Evolutionary conservation across 108 stramenopile species (phyloP).

Genomic region (Tribonema minus): DNA sequence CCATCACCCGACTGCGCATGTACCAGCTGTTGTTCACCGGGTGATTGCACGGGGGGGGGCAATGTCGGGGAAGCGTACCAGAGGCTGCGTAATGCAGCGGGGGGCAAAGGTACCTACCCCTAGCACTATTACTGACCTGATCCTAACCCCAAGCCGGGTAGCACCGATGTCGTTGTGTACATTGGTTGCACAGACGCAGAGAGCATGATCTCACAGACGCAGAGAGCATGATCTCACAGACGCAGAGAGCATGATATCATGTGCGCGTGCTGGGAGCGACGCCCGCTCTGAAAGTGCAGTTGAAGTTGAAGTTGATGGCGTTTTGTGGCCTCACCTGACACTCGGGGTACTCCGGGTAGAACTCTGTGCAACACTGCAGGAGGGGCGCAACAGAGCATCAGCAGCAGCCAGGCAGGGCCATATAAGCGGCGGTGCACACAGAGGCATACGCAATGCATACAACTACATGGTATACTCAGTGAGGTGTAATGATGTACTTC

Average conservation of each 20-base stretch:
- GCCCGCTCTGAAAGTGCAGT: not conserved
- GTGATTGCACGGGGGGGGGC: no score
- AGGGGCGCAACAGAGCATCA: not conserved
- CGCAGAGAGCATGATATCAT: not conserved
- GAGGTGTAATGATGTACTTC: no score
- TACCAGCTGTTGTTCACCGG: no score
- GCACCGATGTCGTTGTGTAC: not conserved
- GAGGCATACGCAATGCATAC: no score
- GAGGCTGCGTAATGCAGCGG: no score
- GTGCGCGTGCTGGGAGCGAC: not conserved
- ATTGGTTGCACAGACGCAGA: not conserved
- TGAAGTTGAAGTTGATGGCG: not conserved
- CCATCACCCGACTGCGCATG: no score
- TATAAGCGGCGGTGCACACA: not conserved
- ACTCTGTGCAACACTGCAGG: not conserved
- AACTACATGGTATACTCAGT: no score
- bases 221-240: not conserved
- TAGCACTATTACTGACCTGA: no score
- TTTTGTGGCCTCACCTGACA: not conserved
- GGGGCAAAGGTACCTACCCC: no score
- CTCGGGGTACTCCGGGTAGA: not conserved
- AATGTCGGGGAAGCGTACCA: no score
- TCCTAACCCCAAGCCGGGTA: no score
- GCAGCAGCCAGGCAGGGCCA: not conserved
- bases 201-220: not conserved